Evolutionary conservation across 345 rosid genomes (phyloP).

Genomic region (Gossypioides kirkii): DNA sequence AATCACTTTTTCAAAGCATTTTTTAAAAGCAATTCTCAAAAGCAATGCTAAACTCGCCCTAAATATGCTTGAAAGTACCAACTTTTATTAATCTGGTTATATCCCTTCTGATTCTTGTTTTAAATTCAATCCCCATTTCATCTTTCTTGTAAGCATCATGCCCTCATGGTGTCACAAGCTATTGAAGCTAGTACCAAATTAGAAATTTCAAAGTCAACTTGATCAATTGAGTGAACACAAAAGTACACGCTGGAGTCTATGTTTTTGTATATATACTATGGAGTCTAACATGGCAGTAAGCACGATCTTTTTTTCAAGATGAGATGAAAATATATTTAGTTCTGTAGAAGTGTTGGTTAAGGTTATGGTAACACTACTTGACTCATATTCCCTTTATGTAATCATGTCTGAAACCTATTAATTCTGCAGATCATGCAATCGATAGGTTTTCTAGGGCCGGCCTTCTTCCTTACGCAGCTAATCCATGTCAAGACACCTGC

Average conservation of each 20-base stretch:
- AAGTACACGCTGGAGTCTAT: neutral
- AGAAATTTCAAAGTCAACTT: neutral
- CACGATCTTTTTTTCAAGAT: neutral
- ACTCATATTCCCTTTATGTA: slow-evolving; percentile 5
- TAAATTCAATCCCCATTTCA: neutral
- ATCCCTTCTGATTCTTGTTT: neutral
- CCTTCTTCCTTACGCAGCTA: slow-evolving; percentile 84
- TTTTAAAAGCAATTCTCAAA: too few relatives aligned
- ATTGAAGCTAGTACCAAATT: neutral
- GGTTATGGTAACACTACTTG: neutral
- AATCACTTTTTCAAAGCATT: too few relatives aligned
- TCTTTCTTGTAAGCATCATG: neutral
- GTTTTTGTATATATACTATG: neutral
- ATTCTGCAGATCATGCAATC: slow-evolving; percentile 93
- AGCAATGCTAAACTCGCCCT: too few relatives aligned
- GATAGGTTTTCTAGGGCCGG: slow-evolving; percentile 92
- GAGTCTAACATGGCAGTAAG: neutral
- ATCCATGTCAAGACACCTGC: slow-evolving; percentile 82
- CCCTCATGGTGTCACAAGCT: neutral
- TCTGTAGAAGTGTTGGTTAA: neutral
- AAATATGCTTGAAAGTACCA: neutral
- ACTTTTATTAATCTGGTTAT: neutral
- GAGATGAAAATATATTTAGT: neutral
- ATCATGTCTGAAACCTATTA: slow-evolving; percentile 19
- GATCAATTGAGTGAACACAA: neutral